Evolutionary conservation across 495 filamentous ascomycete species (phyloP).

Genomic region (Aspergillus sclerotiicarbonarius): DNA sequence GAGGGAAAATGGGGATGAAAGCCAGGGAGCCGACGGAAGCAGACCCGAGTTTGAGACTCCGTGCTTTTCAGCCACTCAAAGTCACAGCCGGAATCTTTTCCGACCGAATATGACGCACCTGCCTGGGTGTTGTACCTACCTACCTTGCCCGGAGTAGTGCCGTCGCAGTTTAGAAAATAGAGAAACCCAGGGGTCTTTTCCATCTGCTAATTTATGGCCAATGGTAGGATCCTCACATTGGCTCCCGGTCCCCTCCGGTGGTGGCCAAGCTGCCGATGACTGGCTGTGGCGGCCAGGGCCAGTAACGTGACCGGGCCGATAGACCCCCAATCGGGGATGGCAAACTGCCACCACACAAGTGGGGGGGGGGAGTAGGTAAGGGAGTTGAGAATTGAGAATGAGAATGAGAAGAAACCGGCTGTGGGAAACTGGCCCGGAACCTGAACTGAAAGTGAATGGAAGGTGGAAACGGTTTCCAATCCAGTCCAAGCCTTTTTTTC

Average conservation of each 20-base stretch:
- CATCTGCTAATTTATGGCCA: background rate
- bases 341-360: no score
- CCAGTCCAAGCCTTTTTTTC: background rate
- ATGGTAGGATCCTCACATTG: background rate
- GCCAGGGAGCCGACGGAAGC: conserved; percentile 3
- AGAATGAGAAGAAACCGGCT: background rate
- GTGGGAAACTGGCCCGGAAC: background rate
- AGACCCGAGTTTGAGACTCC: no score
- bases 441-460: conserved; percentile 1
- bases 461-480: conserved; percentile 15
- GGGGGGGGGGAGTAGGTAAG: no score
- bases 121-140: no score
- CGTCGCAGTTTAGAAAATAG: background rate
- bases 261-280: background rate
- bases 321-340: conserved; percentile 9
- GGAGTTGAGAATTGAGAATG: background rate
- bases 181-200: background rate
- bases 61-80: no score
- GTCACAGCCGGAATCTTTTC: conserved; percentile 9
- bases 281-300: conserved; percentile 9
- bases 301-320: conserved; percentile 36
- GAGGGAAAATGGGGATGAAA: background rate
- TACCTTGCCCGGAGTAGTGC: background rate
- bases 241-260: conserved; percentile 11
- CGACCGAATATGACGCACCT: conserved; percentile 6